Evolutionary conservation across 1,284 basidiomycete genomes (phyloP).

Genomic region (Puccinia hordei): DNA sequence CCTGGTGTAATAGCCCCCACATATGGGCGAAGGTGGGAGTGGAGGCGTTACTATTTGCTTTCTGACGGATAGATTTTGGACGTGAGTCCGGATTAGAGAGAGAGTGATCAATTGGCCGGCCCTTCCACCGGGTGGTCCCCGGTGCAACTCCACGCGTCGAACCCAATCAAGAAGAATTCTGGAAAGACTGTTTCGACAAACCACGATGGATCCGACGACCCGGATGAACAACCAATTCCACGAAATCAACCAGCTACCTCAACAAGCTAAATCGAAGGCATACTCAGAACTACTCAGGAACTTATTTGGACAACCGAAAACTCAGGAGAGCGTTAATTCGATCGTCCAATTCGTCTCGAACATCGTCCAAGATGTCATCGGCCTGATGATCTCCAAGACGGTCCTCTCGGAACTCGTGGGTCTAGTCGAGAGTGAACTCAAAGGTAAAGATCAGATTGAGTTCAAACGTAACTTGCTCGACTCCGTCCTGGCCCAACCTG

Average conservation of each 20-base stretch:
- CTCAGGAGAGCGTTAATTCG: conserved; percentile 65
- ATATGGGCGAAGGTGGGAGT: too few species aligned
- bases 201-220: too few species aligned
- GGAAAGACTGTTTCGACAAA: too few species aligned
- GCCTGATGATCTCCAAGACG: conserved; percentile 80
- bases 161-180: too few species aligned
- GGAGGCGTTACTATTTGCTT: too few species aligned
- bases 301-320: conserved; percentile 5
- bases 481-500: conserved; percentile 66
- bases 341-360: conserved; percentile 73
- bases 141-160: too few species aligned
- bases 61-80: too few species aligned
- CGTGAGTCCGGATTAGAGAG: too few species aligned
- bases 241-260: conserved; percentile 36
- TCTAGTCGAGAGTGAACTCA: conserved; percentile 62
- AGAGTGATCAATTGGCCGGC: too few species aligned
- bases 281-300: conserved; percentile 19
- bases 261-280: conserved; percentile 21
- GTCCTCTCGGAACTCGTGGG: conserved; percentile 78
- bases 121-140: too few species aligned
- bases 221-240: not conserved
- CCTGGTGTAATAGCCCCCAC: too few species aligned
- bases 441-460: conserved; percentile 66
- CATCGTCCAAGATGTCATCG: conserved; percentile 74
- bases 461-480: conserved; percentile 71